Evolutionary conservation across 2,329 filamentous ascomycete species (phyloP).

Genomic region (Talaromyces piceae): DNA sequence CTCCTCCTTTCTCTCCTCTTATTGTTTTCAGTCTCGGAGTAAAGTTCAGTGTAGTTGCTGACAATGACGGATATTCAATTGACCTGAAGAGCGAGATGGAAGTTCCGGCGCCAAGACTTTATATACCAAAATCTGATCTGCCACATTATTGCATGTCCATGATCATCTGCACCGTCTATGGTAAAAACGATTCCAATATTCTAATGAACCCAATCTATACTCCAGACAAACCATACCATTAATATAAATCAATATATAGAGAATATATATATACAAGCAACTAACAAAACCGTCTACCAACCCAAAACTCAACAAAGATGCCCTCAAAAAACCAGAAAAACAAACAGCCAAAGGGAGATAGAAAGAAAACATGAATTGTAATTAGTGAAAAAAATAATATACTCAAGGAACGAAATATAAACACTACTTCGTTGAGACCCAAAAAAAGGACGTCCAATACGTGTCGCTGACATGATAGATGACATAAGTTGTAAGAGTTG

Average conservation of each 20-base stretch:
- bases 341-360: background rate
- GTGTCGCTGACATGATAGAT: conserved; percentile 2
- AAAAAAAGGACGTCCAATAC: background rate
- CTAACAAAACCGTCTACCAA: background rate
- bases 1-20: background rate
- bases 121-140: no score
- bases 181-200: no score
- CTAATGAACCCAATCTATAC: no score
- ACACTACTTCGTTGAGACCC: background rate
- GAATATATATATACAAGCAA: conserved; percentile 2
- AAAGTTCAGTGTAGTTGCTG: no score
- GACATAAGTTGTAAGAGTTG: background rate
- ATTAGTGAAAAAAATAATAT: no score
- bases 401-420: background rate
- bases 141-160: no score
- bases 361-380: background rate
- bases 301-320: background rate
- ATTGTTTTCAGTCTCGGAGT: background rate
- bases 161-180: no score
- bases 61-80: no score
- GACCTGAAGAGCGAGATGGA: no score
- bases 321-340: background rate
- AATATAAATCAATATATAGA: no score
- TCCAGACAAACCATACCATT: background rate
- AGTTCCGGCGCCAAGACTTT: no score